Evolutionary conservation across 768 basidiomycete genomes (phyloP), one percentile per base, ranked within the genome.

Genomic region (Collybia sp.): DNA sequence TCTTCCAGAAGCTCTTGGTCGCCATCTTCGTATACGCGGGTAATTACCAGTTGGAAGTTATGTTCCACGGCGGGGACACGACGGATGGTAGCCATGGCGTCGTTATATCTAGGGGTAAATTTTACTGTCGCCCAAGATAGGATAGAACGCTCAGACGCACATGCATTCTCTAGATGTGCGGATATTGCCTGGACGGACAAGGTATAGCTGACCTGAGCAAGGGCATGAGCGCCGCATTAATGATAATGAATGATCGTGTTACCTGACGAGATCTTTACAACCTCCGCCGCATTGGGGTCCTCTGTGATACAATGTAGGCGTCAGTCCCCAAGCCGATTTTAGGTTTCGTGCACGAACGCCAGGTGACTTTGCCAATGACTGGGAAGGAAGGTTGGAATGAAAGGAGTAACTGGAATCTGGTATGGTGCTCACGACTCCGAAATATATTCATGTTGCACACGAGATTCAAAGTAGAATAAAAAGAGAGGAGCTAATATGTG

Each of bases 111-210:
- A 18, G 59, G 12, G 45, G 40, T 19, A 19, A 2, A 43, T 47
- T 8, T 50, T 42, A 54, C 10, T 50, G 42, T 34, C 18, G 25
- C 39, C 16, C 30, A 16, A 40, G 41, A 17, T 18, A 20, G 15
- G 11, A 35, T 40, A 36, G 19, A 40, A 42, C 25, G n/a, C 19
- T 8, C 31, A 6, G 43, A 49, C 91, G 52, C 59, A 96, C 93
- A 97, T 96, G 91, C 95, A 98, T 75, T 98, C 95, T 55, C 94
- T 73, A 16, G 88, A 88, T 16, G 90, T 86, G 49, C 93, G 87
- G 56, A 96, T 84, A 56, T 88, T 89, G 44, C 90, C 93, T 34
- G 93, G 89, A 33, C 95, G 80, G 44, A 94, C 84, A 45, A 97
- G 83, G 67, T 85, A 93, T 18, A 99, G 79, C 63, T 92, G 87